phyloP scores from a whole-genome alignment of 257 asterid genomes.

The Verbena officinalis region DNA sequence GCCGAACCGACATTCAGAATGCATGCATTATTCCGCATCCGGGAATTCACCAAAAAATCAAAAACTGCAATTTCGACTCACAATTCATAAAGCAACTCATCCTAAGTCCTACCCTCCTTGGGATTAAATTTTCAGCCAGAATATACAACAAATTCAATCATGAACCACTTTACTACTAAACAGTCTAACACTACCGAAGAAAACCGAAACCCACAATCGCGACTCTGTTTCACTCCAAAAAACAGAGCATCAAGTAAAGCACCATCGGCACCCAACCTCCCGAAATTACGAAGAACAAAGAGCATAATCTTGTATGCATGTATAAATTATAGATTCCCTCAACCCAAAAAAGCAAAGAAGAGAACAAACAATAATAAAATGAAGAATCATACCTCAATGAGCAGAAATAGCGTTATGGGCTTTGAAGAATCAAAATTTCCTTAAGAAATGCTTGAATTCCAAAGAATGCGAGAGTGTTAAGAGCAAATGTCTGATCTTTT shows the following conservation, averaged over 20 bases:
- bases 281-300: background rate
- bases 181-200: background rate
- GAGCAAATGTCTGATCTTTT: too few relatives aligned
- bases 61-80: background rate
- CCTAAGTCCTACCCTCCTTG: too few relatives aligned
- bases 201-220: background rate
- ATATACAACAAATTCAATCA: background rate
- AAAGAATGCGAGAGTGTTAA: background rate
- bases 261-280: background rate
- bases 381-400: background rate
- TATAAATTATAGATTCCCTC: background rate
- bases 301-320: background rate
- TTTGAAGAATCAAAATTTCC: background rate
- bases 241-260: conserved; percentile 13
- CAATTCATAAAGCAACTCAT: background rate
- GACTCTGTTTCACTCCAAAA: background rate
- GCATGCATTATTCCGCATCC: background rate
- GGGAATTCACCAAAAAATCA: background rate
- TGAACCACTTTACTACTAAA: background rate
- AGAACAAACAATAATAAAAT: background rate
- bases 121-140: too few relatives aligned
- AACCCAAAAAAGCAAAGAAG: background rate
- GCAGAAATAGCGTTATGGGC: background rate
- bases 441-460: background rate
- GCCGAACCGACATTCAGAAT: background rate